These are phyloP conservation scores for Eremochloa ophiuroides DNA, from an alignment of 176 grass and related monocot genomes.

Conservation along the genomic window DNA sequence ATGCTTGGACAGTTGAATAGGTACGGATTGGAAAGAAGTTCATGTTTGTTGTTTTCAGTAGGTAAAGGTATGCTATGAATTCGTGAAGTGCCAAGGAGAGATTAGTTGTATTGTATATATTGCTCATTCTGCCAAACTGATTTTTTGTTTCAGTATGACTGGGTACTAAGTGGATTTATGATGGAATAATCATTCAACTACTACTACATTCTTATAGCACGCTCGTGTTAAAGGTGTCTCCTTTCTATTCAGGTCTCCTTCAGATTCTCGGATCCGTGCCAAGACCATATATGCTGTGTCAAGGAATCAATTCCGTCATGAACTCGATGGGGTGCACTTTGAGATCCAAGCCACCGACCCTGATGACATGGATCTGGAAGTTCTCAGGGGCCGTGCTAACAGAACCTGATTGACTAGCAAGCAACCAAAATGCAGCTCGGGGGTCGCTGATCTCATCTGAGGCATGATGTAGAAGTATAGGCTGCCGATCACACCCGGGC, in stretches of 20 bases:
- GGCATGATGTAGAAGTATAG: constrained; percentile 28
- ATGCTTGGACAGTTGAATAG: too few species aligned
- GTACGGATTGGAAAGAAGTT: not conserved
- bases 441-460: constrained; percentile 23
- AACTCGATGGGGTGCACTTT: constrained; percentile 72
- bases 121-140: not conserved
- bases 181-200: not conserved
- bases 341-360: constrained; percentile 77
- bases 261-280: constrained; percentile 54
- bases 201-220: not conserved
- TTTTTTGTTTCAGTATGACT: not conserved
- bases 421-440: constrained; percentile 3
- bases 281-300: constrained; percentile 70
- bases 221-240: not conserved
- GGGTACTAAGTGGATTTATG: not conserved
- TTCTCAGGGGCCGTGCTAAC: constrained; percentile 51
- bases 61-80: not conserved
- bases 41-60: not conserved
- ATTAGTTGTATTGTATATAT: not conserved
- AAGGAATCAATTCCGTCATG: constrained; percentile 51
- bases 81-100: not conserved
- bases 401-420: constrained; percentile 29
- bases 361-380: constrained; percentile 58
- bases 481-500: constrained; percentile 23
- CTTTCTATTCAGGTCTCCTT: constrained; percentile 50